These are phyloP conservation scores for Flaveria robusta DNA, from an alignment of 129 eudicot species.

Conservation along the genomic window DNA sequence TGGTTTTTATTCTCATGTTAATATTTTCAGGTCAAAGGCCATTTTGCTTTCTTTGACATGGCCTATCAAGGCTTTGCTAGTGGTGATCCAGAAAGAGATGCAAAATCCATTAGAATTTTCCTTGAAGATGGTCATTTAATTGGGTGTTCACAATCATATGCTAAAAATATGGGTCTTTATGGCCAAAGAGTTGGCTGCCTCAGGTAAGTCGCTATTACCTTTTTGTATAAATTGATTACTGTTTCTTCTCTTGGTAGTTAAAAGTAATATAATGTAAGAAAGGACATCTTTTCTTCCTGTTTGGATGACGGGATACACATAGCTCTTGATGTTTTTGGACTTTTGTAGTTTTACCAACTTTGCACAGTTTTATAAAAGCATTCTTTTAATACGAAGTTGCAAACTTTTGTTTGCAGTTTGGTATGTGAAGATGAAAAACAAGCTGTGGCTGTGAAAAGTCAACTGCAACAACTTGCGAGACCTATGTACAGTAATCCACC, in stretches of 20 bases:
- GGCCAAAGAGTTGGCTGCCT: conserved; percentile 98
- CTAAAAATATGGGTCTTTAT: conserved; percentile 99
- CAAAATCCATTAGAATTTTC: conserved; percentile 83
- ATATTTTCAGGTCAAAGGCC: conserved; percentile 77
- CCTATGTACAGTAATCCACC: conserved; percentile 99
- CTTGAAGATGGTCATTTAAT: conserved; percentile 89
- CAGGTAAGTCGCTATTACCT: conserved; percentile 46
- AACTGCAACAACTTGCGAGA: conserved; percentile 91
- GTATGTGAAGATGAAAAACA: conserved; percentile 86
- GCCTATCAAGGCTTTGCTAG: conserved; percentile 99
- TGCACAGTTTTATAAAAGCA: neutral
- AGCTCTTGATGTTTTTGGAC: neutral
- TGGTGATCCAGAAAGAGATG: conserved; percentile 96
- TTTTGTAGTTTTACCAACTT: neutral
- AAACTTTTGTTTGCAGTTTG: conserved; percentile 48
- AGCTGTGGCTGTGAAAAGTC: conserved; percentile 87
- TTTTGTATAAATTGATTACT: neutral
- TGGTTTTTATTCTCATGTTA: neutral
- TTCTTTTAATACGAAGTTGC: conserved; percentile 14
- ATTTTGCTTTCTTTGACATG: conserved; percentile 97
- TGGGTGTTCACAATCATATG: conserved; percentile 92
- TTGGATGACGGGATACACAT: neutral
- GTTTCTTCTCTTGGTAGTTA: neutral
- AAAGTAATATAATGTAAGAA: neutral
- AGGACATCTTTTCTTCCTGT: neutral